Percentiles rank a stretch among this genome's conserved stretches.
phyloP scores from a whole-genome alignment of 2,329 filamentous ascomycete species.

The Colletotrichum magnum region DNA sequence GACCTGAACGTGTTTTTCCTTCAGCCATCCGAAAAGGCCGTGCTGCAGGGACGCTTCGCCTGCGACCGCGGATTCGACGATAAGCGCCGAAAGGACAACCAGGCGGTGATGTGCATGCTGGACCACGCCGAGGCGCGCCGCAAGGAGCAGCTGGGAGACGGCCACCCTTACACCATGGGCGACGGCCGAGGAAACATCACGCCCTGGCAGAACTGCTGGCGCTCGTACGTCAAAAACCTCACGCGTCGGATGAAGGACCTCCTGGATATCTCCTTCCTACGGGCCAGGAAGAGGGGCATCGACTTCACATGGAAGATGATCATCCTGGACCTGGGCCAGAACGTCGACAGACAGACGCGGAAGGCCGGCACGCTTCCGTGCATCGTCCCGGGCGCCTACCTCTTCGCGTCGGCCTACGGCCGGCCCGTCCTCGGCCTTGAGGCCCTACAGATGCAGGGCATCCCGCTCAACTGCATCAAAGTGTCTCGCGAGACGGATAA shows the following conservation, averaged over 20 bases:
- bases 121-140: conserved; percentile 71
- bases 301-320: conserved; percentile 64
- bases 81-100: conserved; percentile 49
- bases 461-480: conserved; percentile 73
- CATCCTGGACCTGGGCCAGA: conserved; percentile 79
- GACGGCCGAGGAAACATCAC: conserved; percentile 63
- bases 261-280: conserved; percentile 73
- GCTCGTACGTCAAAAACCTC: conserved; percentile 63
- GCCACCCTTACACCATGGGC: conserved; percentile 73
- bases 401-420: conserved; percentile 72
- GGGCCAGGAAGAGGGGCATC: conserved; percentile 61
- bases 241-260: conserved; percentile 75
- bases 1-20: conserved; percentile 74
- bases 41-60: conserved; percentile 65
- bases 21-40: conserved; percentile 65
- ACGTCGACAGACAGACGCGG: conserved; percentile 73
- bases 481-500: conserved; percentile 74
- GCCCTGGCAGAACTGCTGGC: conserved; percentile 69
- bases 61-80: conserved; percentile 54
- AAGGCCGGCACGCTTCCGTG: conserved; percentile 74
- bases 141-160: conserved; percentile 63
- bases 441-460: conserved; percentile 75
- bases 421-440: conserved; percentile 75
- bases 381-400: conserved; percentile 75
- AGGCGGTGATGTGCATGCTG: conserved; percentile 71